Evolutionary conservation across 805 yeast genomes (phyloP), one percentile per base, ranked within the genome.

Genomic region (Candida qinlingensis): DNA sequence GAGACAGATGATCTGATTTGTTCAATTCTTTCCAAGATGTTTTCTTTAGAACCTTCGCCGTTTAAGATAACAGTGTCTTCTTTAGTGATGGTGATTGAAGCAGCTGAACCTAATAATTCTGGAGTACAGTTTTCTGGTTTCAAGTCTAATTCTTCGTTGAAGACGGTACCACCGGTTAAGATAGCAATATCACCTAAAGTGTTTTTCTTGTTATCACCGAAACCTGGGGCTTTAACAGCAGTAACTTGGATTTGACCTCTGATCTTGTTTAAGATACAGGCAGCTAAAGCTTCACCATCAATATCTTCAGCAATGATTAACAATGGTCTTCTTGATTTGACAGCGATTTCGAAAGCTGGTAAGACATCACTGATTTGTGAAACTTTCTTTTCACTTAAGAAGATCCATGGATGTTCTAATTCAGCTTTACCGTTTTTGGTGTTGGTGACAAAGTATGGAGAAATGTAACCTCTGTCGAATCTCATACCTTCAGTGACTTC

Each of bases 401-500:
- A 76, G 54, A 92, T 60, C 68, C 91, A 77, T 55, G 99, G 98
- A 74, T 87, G 88, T 75, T 91, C 97, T 58, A 92, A 91, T 76
- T 94, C 98, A 55, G 88, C 94, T 78, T 94, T 92, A 66, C 94
- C 96, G 48, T 51, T 58, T 69, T 80, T 79, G 69, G 94, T 79
- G 92, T 94, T 68, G 96, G 81, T 71, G 88, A 90, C 89, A 72
- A 92, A 92, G 80, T 92, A 94, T 52, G 98, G 98, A 42, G 97
- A 90, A 65, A 94, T 92, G 80, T 80, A 92, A 64, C 99, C 99
- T 68, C 98, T 87, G 77, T 94, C 98, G 65, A 94, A 94, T 75
- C 92, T 85, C 99, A 92, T 92, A 76, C 99, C 99, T 76, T 92
- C 98, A 52, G 94, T 92, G 56, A 92, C 96, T 73, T 91, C 97